Evolutionary conservation across 73 alveolate genomes (phyloP), one percentile per base, ranked within the genome.

Genomic region (Paraurostyla sp.): DNA sequence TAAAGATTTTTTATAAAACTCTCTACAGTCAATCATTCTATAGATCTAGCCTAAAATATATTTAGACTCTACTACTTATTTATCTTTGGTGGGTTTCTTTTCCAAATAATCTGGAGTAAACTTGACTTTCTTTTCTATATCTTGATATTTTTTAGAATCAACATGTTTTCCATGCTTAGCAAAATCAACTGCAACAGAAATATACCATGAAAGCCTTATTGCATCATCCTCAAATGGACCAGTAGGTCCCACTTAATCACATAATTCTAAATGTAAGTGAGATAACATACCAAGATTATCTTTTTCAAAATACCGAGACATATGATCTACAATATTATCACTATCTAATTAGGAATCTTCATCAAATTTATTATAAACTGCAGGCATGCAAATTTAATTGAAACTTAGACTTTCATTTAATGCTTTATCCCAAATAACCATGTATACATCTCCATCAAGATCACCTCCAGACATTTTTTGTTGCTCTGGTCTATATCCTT

Each of bases 391-490:
- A 15, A 9, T 32, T 20, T 40, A 18, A 13, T 4, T 23, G 54
- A 40, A 2, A 25, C 40, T 13, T 9, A 71, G 40, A 84, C 95
- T 63, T 59, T 86, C 49, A 95, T 76, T 85, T 92, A n/a, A n/a
- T n/a, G n/a, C 93, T 54, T 83, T 48, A 56, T 81, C 92, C 97
- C 93, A 97, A 71, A 92, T 92, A 87, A 94, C 89, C 92, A 76
- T 91, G 75, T 87, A 97, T 27, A 93, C 48, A 71, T 96, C 98
- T 0, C 97, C 97, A 82, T 93, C 97, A 20, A 96, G 92, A 85
- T 96, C 99, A 42, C 98, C 98, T 46, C 98, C 96, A 0, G 98
- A 96, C 71, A 96, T 89, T 85, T 95, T 96, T 80, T 93, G 85
- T 71, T 90, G 96, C 13, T 94, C 96, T 27, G 99, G 98, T 63